Percentiles rank a stretch among this genome's conserved stretches.
phyloP scores from a whole-genome alignment of 2,329 filamentous ascomycete genomes.

The Remersonia thermophila region DNA sequence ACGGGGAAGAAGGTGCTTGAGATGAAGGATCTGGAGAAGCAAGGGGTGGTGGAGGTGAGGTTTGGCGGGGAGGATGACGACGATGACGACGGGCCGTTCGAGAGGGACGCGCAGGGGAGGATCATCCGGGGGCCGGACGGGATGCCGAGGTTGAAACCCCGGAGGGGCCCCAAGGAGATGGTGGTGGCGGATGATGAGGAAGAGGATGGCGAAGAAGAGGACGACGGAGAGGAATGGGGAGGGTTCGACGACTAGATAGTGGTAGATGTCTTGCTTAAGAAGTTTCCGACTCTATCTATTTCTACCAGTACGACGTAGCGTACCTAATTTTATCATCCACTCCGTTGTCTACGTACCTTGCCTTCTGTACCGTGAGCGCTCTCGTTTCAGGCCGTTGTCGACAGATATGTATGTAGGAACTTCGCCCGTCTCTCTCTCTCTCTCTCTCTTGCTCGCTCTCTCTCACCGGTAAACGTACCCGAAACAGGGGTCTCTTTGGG shows the following conservation, averaged over 20 bases:
- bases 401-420: too few species aligned
- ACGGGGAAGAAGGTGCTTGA: constrained; percentile 14
- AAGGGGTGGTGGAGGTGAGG: constrained; percentile 3
- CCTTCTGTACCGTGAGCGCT: too few species aligned
- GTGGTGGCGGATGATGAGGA: constrained; percentile 6
- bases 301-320: too few species aligned
- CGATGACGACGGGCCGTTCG: constrained; percentile 20
- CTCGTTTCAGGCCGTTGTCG: too few species aligned
- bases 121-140: constrained; percentile 20
- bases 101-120: constrained; percentile 20
- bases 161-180: constrained; percentile 1
- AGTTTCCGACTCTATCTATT: too few species aligned
- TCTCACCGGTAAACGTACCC: too few species aligned
- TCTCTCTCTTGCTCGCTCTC: too few species aligned
- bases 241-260: constrained; percentile 14
- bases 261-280: too few species aligned
- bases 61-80: constrained; percentile 6
- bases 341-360: too few species aligned
- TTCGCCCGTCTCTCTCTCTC: too few species aligned
- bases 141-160: constrained; percentile 19
- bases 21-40: constrained; percentile 2
- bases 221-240: constrained; percentile 8
- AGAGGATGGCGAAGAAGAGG: constrained; percentile 1
- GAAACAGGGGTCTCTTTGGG: too few species aligned
- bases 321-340: too few species aligned